phyloP scores from a whole-genome alignment of 2,329 filamentous ascomycete species.

The Colletotrichum filicis region DNA sequence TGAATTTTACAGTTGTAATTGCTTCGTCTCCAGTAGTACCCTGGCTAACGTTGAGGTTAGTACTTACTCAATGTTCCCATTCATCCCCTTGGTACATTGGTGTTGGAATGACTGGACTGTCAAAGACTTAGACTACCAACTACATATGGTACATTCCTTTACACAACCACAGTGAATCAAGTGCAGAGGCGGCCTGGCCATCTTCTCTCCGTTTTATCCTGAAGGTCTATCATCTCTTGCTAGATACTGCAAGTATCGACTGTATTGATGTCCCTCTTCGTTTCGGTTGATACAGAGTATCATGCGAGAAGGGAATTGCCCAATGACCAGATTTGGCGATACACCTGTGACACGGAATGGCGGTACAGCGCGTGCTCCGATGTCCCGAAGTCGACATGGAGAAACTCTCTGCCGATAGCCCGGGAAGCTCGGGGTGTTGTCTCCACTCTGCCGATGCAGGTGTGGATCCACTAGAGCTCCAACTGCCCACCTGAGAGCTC shows the following conservation, averaged over 20 bases:
- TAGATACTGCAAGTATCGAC: no score
- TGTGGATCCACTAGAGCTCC: conserved; percentile 27
- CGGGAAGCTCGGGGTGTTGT: neutral
- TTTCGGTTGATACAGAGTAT: no score
- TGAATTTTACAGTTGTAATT: neutral
- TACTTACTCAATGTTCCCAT: no score
- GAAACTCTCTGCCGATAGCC: conserved; percentile 28
- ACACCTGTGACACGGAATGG: neutral
- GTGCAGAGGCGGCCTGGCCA: no score
- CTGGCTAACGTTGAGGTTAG: neutral
- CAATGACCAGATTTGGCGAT: neutral
- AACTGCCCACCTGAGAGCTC: conserved; percentile 1
- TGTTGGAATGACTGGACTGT: neutral
- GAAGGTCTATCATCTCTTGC: no score
- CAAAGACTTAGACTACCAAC: neutral
- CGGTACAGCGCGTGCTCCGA: neutral
- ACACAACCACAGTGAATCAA: no score
- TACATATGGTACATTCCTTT: no score
- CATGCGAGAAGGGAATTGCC: no score
- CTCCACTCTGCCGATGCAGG: conserved; percentile 7
- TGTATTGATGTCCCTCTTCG: no score
- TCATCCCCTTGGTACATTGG: neutral
- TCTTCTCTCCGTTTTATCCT: no score
- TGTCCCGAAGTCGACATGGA: neutral
- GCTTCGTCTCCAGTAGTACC: neutral